Evolutionary conservation across 2,329 filamentous ascomycete genomes (phyloP), one percentile per base, ranked within the genome.

Genomic region (Talaromyces albobiverticillius): DNA sequence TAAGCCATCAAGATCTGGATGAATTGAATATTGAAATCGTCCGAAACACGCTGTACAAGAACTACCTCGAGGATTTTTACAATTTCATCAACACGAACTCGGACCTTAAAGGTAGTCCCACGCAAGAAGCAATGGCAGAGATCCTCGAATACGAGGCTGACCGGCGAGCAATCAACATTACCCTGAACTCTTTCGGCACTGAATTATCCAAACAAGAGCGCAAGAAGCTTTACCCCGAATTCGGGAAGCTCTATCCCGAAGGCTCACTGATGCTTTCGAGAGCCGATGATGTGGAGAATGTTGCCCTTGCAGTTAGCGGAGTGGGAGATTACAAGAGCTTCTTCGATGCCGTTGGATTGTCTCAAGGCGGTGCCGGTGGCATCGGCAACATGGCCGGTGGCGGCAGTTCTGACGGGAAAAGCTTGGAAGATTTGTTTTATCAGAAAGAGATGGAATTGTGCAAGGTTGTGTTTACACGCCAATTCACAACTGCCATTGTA

Each of bases 1-100:
- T 99, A 57, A 95, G 88, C 76, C 92, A 96, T 73, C 91, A 96
- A 72, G 94, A 99, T 70, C 82, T 99, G 47, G 94, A 99, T 74
- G 95, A 99, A 79, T 81, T 99, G 67, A 99, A 99, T 77, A 99
- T 99, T 65, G 94, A 99, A 77, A 99, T 99, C 72, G 89, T 99
- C 55, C 88, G 95, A 60, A 99, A 99, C 76, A 99, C 92, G 0
- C 80, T 99, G 32, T 99, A 97, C 81, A 99, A 99, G 82, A 97
- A 97, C 79, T 99, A 99, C 71, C 83, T 99, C 7, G 94, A 99
- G 71, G 94, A 97, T 71, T 99, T 99, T 73, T 85, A 97, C 78
- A 82, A 88, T 61, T 99, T 96, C 71, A 88, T 97, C 74, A 96
- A 93, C 75, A 88, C 86, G 9, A 84, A 96, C 67, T 80, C 91